Percentiles rank a stretch among this genome's conserved stretches.
Evolutionary conservation across 2,329 filamentous ascomycete genomes (phyloP).

Genomic region (Trichoderma lentiforme): DNA sequence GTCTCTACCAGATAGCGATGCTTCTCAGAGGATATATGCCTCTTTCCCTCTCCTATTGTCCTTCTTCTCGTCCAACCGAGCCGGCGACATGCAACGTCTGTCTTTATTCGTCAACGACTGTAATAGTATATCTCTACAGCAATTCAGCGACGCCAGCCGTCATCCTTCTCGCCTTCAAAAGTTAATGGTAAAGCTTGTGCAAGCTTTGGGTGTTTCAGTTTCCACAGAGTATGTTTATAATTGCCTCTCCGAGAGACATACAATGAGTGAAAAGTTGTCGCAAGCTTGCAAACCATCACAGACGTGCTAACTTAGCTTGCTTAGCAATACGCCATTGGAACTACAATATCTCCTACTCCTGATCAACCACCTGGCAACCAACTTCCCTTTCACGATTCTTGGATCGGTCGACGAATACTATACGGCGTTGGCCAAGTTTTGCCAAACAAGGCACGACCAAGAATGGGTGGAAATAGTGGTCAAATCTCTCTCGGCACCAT

Average conservation of each 20-base stretch:
- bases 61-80: conserved; percentile 44
- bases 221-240: conserved; percentile 27
- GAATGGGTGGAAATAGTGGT: conserved; percentile 26
- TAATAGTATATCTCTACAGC: conserved; percentile 32
- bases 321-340: conserved; percentile 20
- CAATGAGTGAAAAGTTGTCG: background rate
- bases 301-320: conserved; percentile 19
- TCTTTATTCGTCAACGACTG: conserved; percentile 45
- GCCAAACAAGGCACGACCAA: conserved; percentile 25
- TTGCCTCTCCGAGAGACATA: background rate
- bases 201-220: conserved; percentile 29
- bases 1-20: conserved; percentile 32
- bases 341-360: conserved; percentile 35
- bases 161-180: conserved; percentile 32
- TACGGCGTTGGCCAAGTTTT: conserved; percentile 37
- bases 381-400: conserved; percentile 25
- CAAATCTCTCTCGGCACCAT: conserved; percentile 31
- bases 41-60: conserved; percentile 49
- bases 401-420: conserved; percentile 38
- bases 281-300: background rate
- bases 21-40: conserved; percentile 34
- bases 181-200: conserved; percentile 38
- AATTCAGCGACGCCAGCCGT: conserved; percentile 33
- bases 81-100: conserved; percentile 50
- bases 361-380: conserved; percentile 29